Evolutionary conservation across 2,329 filamentous ascomycete species (phyloP), one percentile per base, ranked within the genome.

Genomic region (Rutstroemia sp.): DNA sequence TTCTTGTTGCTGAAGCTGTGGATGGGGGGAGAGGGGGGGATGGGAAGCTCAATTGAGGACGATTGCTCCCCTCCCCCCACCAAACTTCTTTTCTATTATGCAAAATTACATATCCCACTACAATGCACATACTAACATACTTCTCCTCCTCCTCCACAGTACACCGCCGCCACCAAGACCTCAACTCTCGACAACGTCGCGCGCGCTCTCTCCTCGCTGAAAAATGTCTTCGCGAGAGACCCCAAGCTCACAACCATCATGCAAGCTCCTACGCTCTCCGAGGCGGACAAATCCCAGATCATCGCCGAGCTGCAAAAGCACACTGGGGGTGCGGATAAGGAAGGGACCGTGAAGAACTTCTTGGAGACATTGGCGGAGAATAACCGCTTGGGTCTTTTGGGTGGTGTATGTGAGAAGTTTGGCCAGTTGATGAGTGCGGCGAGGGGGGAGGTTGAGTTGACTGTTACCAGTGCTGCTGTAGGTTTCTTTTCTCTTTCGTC

Each of bases 131-230:
- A 34, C 30, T 34, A 34, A 34, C 30, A 34, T 12, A 12, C n/a
- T 8, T 42, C 39, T 19, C 10, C 16, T 19, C 39, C 14, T n/a
- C 39, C 39, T 42, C 16, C 48, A 64, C 46, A 99, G 94, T 99
- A 96, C 85, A 97, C 92, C 64, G 94, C 94, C 63, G 90, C 92
- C 68, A 84, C 86, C 73, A 99, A 97, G 83, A 83, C 86, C 66
- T 87, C 86, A 60, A 77, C 83, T 66, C 87, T 99, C 74, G 94
- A 99, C 69, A 80, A 83, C 70, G 91, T 89, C 64, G 86, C 92
- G 73, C 89, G 84, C 76, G 86, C 90, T 65, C 79, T 99, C 69
- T 76, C 79, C 70, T 79, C 75, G 68, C 86, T 99, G 70, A 75
- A 77, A 71, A 76, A 78, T 62, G 78, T 92, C 68, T 81, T 95